Percentiles rank a stretch among this genome's conserved stretches.
Evolutionary conservation across 345 rosid genomes (phyloP).

Genomic region (Sapria himalayana): DNA sequence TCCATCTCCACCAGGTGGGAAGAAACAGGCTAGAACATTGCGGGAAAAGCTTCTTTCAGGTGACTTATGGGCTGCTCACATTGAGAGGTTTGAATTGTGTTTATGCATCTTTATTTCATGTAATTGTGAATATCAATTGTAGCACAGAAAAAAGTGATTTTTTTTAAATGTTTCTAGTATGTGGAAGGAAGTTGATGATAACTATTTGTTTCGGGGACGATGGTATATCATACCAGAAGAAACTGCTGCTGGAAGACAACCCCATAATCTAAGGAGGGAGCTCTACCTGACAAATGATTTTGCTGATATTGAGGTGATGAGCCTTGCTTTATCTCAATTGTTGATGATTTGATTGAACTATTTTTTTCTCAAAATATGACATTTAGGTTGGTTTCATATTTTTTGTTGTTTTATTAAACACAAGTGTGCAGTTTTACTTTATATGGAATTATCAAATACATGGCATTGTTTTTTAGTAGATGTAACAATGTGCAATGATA

Average conservation of each 20-base stretch:
- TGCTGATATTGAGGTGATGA: constrained; percentile 53
- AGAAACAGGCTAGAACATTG: constrained; percentile 40
- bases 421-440: no score
- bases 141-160: neutral
- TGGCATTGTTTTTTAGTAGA: no score
- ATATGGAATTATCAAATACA: no score
- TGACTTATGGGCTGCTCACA: constrained; percentile 66
- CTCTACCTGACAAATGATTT: constrained; percentile 62
- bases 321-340: neutral
- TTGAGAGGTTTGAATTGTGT: constrained; percentile 32
- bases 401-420: neutral
- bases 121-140: neutral
- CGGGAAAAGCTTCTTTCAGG: constrained; percentile 82
- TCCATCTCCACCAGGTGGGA: constrained; percentile 46
- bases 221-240: constrained; percentile 93
- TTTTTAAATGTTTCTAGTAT: constrained; percentile 18
- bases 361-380: neutral
- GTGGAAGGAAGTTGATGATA: constrained; percentile 58
- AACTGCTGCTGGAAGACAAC: constrained; percentile 63
- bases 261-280: constrained; percentile 66
- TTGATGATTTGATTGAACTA: neutral
- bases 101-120: neutral
- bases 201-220: constrained; percentile 47
- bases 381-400: neutral
- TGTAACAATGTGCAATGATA: no score